A percentile compares a stretch with the other conserved stretches of the same genome.
These are phyloP conservation scores for Phytopythium aichiense DNA, from an alignment of 352 stramenopile genomes.

Conservation along the genomic window DNA sequence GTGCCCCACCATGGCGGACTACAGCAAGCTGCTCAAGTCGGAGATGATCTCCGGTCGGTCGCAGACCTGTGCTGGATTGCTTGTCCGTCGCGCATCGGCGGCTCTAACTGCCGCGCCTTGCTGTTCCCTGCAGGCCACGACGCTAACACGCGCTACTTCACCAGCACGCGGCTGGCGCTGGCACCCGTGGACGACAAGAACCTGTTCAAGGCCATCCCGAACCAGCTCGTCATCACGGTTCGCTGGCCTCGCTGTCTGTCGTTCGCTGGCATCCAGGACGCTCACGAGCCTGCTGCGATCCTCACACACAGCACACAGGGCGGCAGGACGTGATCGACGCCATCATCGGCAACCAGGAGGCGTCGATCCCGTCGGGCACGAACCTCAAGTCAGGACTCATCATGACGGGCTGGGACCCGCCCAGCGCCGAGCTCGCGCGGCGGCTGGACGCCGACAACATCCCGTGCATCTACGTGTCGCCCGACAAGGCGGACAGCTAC, in stretches of 20 bases:
- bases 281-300: not conserved
- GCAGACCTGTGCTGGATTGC: not conserved
- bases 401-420: constrained; percentile 79
- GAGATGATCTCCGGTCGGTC: constrained; percentile 65
- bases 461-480: constrained; percentile 85
- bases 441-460: constrained; percentile 81
- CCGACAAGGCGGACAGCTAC: constrained; percentile 84
- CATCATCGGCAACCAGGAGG: constrained; percentile 81
- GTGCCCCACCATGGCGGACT: constrained; percentile 84
- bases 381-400: constrained; percentile 79
- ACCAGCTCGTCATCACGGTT: constrained; percentile 86
- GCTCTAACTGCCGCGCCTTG: not conserved
- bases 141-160: constrained; percentile 79
- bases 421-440: constrained; percentile 55
- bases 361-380: constrained; percentile 53
- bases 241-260: constrained; percentile 6
- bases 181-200: constrained; percentile 75
- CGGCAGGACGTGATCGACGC: constrained; percentile 81
- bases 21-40: constrained; percentile 82
- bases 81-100: not conserved
- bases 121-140: constrained; percentile 37
- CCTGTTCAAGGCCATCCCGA: constrained; percentile 81
- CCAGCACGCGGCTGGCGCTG: constrained; percentile 74
- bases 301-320: constrained; percentile 55
- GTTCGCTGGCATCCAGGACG: constrained; percentile 10